Base-by-base conservation (phyloP, 768 basidiomycete species). In the Crucibulum laeve region DNA sequence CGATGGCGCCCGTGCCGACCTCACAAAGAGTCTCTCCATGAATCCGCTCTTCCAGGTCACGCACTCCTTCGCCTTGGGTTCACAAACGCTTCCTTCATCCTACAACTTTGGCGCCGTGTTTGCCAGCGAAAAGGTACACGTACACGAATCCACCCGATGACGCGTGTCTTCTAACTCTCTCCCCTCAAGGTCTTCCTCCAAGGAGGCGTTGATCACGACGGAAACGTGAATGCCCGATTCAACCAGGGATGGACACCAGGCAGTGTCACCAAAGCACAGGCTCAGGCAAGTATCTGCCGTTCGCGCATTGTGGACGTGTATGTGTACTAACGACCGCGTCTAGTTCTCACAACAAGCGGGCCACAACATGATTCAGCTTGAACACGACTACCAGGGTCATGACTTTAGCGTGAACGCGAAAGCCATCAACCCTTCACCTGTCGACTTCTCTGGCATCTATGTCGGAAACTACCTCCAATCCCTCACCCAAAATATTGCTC, bases 11-110 rank as follows among this genome's bases (percentile, higher is more conserved):
- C 78, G 94, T 53, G 96, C 95, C 24, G 96, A 99, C 72, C 73
- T 98, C 54, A 87, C 90, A 38, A 99, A 98, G 70, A 85, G 79
- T 54, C 74, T 98, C 54, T 95, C 92, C 22, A 76, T 87, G 63
- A 90, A 82, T 63, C 96, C 96, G n/a, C 81, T 89, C 40, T 98
- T 98, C 79, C 95, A 98, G 73, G 87, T 97, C 55, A 94, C 93
- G 48, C 96, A 99, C 64, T 89, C 92, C 18, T 97, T 99, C 69
- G 76, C 84, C 46, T 71, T 97, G 45, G 96, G 91, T 15, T 91
- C 91, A 15, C 86, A 88, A 62, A 79, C 83, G n/a, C 65, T 74
- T 0, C 79, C 91, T 1, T 78, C 95, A 11, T 87, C 86, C 23
- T 99, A 99, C 67, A 93, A 91, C 64, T 97, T 98, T 60, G 90